A percentile compares a stretch with the other conserved stretches of the same genome.
Conservation (phyloP, 75 land plant species). For the Cunninghamia lanceolata region DNA sequence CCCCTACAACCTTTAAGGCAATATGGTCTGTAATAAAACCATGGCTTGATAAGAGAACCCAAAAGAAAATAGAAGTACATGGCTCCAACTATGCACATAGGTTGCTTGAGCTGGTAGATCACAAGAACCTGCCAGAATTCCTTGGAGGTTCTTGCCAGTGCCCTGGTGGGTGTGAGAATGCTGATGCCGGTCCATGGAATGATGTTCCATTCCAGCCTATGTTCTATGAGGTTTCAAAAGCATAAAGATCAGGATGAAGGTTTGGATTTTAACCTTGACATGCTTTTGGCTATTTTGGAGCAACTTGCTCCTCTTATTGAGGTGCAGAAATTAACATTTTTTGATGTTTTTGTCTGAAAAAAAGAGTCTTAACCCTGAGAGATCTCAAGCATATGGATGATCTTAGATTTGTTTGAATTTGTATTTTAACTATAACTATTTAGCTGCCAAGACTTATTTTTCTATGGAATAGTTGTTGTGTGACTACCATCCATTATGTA, state of each 20-base stretch:
- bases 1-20: conserved; percentile 42
- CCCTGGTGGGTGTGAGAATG: conserved; percentile 38
- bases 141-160: conserved; percentile 46
- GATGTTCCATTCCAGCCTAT: conserved; percentile 10
- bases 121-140: conserved; percentile 41
- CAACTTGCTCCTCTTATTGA: neutral
- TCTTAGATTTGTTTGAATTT: neutral
- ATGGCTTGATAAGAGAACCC: conserved; percentile 47
- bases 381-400: neutral
- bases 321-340: neutral
- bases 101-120: conserved; percentile 37
- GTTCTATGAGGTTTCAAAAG: neutral
- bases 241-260: neutral
- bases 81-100: conserved; percentile 33
- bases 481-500: neutral
- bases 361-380: neutral
- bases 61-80: conserved; percentile 43
- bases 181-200: conserved; percentile 54
- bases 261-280: neutral
- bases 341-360: neutral
- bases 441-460: neutral
- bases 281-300: neutral
- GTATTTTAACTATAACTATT: neutral
- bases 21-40: conserved; percentile 51
- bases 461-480: neutral